A percentile compares a stretch with the other conserved stretches of the same genome.
phyloP scores from a whole-genome alignment of 768 basidiomycete species.

The Phlebiopsis flavidoalba region DNA sequence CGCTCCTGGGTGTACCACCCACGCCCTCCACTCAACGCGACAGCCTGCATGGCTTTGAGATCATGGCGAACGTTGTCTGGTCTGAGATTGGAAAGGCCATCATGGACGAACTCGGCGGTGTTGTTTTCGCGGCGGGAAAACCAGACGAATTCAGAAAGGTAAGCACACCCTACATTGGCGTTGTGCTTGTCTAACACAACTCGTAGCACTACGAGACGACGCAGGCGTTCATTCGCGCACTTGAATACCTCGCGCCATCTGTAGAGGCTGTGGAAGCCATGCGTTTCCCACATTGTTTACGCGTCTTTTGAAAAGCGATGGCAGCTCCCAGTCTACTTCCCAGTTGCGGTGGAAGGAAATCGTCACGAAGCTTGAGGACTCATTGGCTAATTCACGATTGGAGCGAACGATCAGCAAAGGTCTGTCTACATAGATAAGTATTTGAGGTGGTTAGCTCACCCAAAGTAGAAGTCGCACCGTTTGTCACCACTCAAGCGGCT shows the following conservation, averaged over 20 bases:
- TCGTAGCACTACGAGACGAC: slow-evolving; percentile 73
- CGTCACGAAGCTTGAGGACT: slow-evolving; percentile 68
- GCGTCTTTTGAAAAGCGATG: slow-evolving; percentile 75
- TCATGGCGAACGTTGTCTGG: slow-evolving; percentile 88
- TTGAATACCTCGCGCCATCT: slow-evolving; percentile 83
- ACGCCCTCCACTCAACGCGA: not conserved
- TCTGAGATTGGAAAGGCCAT: slow-evolving; percentile 76
- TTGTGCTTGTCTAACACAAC: not conserved
- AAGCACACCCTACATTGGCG: slow-evolving; percentile 14
- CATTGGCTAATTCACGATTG: slow-evolving; percentile 40
- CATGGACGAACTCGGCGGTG: slow-evolving; percentile 75
- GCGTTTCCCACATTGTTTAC: slow-evolving; percentile 68
- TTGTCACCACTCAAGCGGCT: slow-evolving; percentile 58
- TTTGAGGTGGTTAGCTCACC: not conserved
- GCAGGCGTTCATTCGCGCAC: slow-evolving; percentile 71
- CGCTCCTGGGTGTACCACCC: not conserved
- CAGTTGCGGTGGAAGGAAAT: slow-evolving; percentile 98
- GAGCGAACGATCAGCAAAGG: slow-evolving; percentile 39
- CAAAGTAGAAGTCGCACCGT: slow-evolving; percentile 26
- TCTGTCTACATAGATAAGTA: slow-evolving; percentile 16
- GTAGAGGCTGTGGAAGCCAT: slow-evolving; percentile 62
- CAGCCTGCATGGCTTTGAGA: slow-evolving; percentile 46
- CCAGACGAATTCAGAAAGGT: slow-evolving; percentile 90
- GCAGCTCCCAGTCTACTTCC: slow-evolving; percentile 96
- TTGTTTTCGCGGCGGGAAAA: slow-evolving; percentile 88